These are phyloP conservation scores for Apiospora sp. DNA, from an alignment of 2,329 filamentous ascomycete genomes.

Conservation along the genomic window DNA sequence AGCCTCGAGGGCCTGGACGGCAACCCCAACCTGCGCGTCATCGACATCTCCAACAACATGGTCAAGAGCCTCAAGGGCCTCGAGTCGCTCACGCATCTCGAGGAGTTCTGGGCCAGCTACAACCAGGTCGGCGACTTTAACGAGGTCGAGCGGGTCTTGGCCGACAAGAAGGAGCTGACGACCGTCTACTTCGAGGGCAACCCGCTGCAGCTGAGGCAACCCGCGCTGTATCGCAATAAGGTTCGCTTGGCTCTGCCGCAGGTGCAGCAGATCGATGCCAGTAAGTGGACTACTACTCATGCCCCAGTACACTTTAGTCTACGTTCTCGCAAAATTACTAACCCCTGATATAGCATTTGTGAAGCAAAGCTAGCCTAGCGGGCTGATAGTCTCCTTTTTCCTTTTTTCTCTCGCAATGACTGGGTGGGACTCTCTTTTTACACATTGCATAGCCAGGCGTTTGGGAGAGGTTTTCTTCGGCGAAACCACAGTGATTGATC, in stretches of 20 bases:
- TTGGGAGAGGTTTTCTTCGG: constrained; percentile 29
- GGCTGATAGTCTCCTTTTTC: neutral
- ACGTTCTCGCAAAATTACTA: neutral
- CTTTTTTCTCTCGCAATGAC: constrained; percentile 1
- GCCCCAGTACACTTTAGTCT: no score
- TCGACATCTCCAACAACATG: constrained; percentile 92
- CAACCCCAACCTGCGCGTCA: constrained; percentile 72
- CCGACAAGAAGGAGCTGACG: constrained; percentile 79
- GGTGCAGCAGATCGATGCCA: constrained; percentile 93
- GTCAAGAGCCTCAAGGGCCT: constrained; percentile 79
- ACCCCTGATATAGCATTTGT: constrained; percentile 35
- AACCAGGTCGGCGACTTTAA: constrained; percentile 82
- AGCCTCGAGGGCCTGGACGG: constrained; percentile 76
- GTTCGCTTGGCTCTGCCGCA: constrained; percentile 86
- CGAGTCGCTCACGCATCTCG: constrained; percentile 71
- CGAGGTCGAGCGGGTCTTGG: constrained; percentile 81
- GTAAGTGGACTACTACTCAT: constrained; percentile 62
- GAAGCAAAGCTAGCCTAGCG: constrained; percentile 27
- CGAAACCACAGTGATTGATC: neutral
- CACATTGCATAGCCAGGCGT: constrained; percentile 43
- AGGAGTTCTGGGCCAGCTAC: constrained; percentile 95
- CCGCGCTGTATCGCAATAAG: constrained; percentile 94
- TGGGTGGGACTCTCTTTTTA: constrained; percentile 22
- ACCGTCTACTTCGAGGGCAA: constrained; percentile 98
- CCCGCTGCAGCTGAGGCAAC: constrained; percentile 79